A percentile compares a stretch with the other conserved stretches of the same genome.
phyloP scores from a whole-genome alignment of 768 basidiomycete genomes.

The Thelephora ganbajun region DNA sequence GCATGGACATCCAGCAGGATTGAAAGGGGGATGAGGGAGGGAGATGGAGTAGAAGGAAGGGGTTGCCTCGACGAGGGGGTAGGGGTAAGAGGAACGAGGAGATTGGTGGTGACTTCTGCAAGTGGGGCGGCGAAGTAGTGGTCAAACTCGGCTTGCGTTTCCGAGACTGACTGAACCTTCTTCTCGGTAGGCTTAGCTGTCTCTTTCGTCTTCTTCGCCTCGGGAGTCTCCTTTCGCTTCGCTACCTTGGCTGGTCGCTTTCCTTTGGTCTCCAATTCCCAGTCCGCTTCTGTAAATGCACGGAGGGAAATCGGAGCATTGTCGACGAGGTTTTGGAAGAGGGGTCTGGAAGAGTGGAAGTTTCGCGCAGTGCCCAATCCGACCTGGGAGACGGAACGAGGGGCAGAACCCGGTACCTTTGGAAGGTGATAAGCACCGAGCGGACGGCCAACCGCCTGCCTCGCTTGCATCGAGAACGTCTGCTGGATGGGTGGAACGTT shows the following conservation, averaged over 20 bases:
- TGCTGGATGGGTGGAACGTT: slow-evolving; percentile 30
- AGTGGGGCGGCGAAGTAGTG: slow-evolving; percentile 40
- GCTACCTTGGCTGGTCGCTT: slow-evolving; percentile 9
- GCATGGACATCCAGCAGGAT: slow-evolving; percentile 37
- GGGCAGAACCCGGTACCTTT: slow-evolving; percentile 29
- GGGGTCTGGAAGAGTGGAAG: slow-evolving; percentile 58
- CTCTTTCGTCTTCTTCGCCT: slow-evolving; percentile 14
- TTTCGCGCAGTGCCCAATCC: slow-evolving; percentile 67
- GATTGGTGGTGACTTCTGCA: slow-evolving; percentile 39
- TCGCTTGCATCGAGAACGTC: slow-evolving; percentile 41
- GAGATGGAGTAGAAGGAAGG: slow-evolving; percentile 21
- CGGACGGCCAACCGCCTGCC: slow-evolving; percentile 34
- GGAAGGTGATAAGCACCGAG: slow-evolving; percentile 40
- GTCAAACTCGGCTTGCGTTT: slow-evolving; percentile 27
- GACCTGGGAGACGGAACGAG: slow-evolving; percentile 43
- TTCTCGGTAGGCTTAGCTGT: slow-evolving; percentile 14
- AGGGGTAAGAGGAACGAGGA: slow-evolving; percentile 67
- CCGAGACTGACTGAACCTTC: slow-evolving; percentile 6
- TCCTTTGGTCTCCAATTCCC: slow-evolving; percentile 42
- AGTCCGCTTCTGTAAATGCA: slow-evolving; percentile 62
- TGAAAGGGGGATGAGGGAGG: slow-evolving; percentile 36
- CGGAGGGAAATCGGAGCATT: slow-evolving; percentile 60
- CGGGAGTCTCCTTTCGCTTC: slow-evolving; percentile 9
- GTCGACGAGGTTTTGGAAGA: slow-evolving; percentile 69
- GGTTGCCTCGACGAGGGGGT: slow-evolving; percentile 57